Evolutionary conservation across 352 stramenopile species (phyloP).

Genomic region (Pythium diclinum): DNA sequence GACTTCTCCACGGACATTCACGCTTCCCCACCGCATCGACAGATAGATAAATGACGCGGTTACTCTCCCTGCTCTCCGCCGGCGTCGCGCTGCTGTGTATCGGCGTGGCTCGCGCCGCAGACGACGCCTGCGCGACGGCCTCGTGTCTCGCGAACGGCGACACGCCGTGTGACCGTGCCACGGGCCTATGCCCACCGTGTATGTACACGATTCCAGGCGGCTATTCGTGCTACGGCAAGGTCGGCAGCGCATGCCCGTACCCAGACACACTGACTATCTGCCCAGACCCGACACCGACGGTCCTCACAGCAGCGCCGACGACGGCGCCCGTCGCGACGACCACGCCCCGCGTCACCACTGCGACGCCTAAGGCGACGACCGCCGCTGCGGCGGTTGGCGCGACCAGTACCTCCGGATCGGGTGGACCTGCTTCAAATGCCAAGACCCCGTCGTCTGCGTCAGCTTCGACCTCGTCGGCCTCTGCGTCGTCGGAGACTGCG

Average conservation of each 20-base stretch:
- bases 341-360: slow-evolving; percentile 1
- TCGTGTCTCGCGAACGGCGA: slow-evolving; percentile 60
- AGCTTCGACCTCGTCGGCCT: not conserved
- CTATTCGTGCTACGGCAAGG: slow-evolving; percentile 67
- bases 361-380: not conserved
- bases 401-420: not conserved
- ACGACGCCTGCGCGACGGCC: slow-evolving; percentile 36
- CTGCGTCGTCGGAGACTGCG: not conserved
- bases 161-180: slow-evolving; percentile 44
- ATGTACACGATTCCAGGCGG: slow-evolving; percentile 62
- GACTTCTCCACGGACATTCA: not conserved
- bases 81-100: slow-evolving; percentile 10
- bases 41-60: slow-evolving; percentile 17
- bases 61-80: slow-evolving; percentile 9
- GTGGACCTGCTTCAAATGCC: not conserved
- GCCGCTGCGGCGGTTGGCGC: not conserved
- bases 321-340: not conserved
- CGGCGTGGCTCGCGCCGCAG: slow-evolving; percentile 7
- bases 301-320: not conserved
- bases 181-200: slow-evolving; percentile 48
- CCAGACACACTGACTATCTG: slow-evolving; percentile 34
- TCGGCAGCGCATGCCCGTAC: slow-evolving; percentile 41
- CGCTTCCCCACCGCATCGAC: slow-evolving; percentile 8
- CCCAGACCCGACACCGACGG: slow-evolving; percentile 2
- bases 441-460: not conserved